Conservation (phyloP, 768 basidiomycete genomes). For the Trametes elegans region DNA sequence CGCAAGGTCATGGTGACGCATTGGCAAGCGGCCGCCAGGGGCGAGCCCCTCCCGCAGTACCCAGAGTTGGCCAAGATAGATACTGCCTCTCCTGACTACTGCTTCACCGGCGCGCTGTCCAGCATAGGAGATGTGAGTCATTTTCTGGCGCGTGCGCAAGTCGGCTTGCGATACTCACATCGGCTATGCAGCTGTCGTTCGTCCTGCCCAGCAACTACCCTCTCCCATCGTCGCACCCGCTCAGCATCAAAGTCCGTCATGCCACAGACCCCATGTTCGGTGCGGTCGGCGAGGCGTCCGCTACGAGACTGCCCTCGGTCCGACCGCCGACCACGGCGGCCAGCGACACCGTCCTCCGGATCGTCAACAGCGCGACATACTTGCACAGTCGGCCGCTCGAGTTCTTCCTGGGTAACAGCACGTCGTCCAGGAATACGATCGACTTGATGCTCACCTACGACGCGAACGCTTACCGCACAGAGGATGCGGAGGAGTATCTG, state of each 20-base stretch:
- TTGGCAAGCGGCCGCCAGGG: conserved; percentile 22
- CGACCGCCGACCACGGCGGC: background rate
- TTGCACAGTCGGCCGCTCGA: conserved; percentile 46
- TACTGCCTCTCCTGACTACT: conserved; percentile 10
- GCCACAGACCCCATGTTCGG: conserved; percentile 11
- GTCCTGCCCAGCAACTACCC: conserved; percentile 21
- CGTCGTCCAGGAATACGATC: conserved; percentile 33
- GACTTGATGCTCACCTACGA: conserved; percentile 39
- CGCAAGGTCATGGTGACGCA: conserved; percentile 23
- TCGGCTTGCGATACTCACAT: background rate
- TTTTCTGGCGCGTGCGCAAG: background rate
- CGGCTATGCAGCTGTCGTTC: conserved; percentile 5
- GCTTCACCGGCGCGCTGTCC: conserved; percentile 25
- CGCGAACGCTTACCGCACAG: conserved; percentile 43
- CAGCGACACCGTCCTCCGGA: conserved; percentile 10
- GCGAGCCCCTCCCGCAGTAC: background rate
- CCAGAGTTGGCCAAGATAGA: background rate
- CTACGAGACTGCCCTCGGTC: background rate
- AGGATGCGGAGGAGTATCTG: conserved; percentile 45
- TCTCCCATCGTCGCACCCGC: conserved; percentile 9
- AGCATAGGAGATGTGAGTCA: conserved; percentile 26
- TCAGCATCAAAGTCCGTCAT: background rate
- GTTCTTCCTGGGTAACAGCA: conserved; percentile 46
- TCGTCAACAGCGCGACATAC: conserved; percentile 11
- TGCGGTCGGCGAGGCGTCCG: background rate